Percentiles rank a stretch among this genome's conserved stretches.
Conservation (phyloP, 768 basidiomycete species). For the Paxillus ammoniavirescens region DNA sequence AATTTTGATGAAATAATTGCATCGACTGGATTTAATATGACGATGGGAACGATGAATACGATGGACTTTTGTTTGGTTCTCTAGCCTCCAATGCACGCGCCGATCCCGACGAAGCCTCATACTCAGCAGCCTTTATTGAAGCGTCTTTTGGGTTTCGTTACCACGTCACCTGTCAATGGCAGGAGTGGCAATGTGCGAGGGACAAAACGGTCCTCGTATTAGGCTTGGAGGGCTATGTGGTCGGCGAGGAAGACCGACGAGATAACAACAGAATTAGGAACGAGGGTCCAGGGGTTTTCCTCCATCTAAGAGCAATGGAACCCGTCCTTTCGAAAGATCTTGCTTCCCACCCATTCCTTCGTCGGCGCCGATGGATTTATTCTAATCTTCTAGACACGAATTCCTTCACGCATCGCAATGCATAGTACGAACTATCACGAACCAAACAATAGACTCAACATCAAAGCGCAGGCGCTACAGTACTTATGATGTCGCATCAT, state of each 20-base stretch:
- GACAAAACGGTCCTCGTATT: conserved; percentile 26
- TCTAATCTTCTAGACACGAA: conserved; percentile 19
- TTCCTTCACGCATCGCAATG: conserved; percentile 25
- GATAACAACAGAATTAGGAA: conserved; percentile 4
- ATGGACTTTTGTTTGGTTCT: neutral
- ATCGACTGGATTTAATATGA: conserved; percentile 1
- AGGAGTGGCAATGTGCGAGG: conserved; percentile 24
- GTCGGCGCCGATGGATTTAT: neutral
- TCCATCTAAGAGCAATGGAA: neutral
- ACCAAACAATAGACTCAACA: conserved; percentile 24
- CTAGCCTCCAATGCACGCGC: conserved; percentile 27
- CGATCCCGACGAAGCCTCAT: conserved; percentile 28
- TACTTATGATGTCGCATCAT: neutral
- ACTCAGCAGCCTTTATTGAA: conserved; percentile 28
- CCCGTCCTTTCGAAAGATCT: neutral
- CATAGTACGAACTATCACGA: conserved; percentile 27
- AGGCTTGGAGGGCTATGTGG: conserved; percentile 3
- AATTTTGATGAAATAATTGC: conserved; percentile 3
- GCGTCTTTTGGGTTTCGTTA: conserved; percentile 28
- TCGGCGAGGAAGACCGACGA: neutral
- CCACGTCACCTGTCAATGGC: conserved; percentile 22
- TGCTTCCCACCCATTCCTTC: conserved; percentile 10
- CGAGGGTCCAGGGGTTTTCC: neutral
- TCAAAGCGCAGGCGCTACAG: conserved; percentile 3
- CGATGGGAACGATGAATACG: neutral